phyloP scores from a whole-genome alignment of 139 green algal genomes.

The Chlamydomonas eustigma region DNA sequence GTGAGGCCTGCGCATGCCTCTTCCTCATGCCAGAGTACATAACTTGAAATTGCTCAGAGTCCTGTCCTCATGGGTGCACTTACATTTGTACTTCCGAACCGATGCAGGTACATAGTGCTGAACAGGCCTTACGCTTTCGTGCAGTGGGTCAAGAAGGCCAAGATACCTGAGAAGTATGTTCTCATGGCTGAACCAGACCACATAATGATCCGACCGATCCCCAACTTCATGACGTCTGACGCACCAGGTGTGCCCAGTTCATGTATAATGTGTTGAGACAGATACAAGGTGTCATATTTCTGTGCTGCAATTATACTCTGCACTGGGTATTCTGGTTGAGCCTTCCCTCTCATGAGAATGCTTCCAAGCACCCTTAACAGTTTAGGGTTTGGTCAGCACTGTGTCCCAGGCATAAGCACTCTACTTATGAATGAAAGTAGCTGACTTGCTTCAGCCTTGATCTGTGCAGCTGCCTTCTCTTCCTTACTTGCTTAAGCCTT shows the following conservation, averaged over 20 bases:
- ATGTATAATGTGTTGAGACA: not conserved
- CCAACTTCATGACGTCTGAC: constrained; percentile 83
- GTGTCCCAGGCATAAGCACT: no score
- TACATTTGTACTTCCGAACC: no score
- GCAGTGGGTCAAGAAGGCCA: constrained; percentile 78
- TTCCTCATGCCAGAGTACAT: no score
- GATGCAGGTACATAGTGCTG: constrained; percentile 83
- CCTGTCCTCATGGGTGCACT: no score
- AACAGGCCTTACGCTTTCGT: constrained; percentile 91
- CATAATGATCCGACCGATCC: constrained; percentile 87
- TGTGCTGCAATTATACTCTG: not conserved
- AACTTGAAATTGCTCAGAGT: no score
- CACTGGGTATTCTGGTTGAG: not conserved
- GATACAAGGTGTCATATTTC: not conserved
- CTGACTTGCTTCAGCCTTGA: no score
- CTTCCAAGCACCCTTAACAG: no score
- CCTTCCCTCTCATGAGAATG: not conserved
- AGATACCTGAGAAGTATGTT: constrained; percentile 85
- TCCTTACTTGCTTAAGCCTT: no score
- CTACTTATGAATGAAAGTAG: no score
- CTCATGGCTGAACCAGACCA: constrained; percentile 98
- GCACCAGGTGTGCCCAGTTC: constrained; percentile 26
- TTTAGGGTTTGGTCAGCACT: no score
- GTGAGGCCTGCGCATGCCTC: no score
- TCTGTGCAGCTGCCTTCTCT: no score